Percentiles rank a stretch among this genome's conserved stretches.
phyloP scores from a whole-genome alignment of 1,284 basidiomycete species.

The Blastosporella zonata region DNA sequence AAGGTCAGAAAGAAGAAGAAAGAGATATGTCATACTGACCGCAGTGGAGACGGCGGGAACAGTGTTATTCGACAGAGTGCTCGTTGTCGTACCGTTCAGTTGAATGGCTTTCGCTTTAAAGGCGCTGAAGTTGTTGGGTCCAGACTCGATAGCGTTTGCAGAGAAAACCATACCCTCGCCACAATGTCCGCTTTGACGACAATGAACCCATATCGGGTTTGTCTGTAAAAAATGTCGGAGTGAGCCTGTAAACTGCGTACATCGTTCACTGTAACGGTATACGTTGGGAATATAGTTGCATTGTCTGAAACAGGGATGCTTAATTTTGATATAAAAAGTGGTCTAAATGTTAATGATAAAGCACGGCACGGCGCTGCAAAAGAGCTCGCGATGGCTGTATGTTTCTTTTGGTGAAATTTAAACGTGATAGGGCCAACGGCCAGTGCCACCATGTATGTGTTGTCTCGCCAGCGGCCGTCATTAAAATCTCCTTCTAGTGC shows the following conservation, averaged over 20 bases:
- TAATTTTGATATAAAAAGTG: slow-evolving; percentile 44
- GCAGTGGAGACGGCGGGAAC: too few relatives aligned
- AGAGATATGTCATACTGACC: too few relatives aligned
- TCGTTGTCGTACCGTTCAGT: too few relatives aligned
- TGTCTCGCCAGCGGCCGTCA: slow-evolving; percentile 16
- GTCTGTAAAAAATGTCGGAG: slow-evolving; percentile 27
- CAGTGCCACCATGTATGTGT: slow-evolving; percentile 37
- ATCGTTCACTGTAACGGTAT: slow-evolving; percentile 53
- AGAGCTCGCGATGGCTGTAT: slow-evolving; percentile 55
- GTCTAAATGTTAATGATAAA: slow-evolving; percentile 30
- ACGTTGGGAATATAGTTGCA: slow-evolving; percentile 47
- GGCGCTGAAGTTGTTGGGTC: slow-evolving; percentile 43
- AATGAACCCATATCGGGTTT: slow-evolving; percentile 50
- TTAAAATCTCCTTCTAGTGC: slow-evolving; percentile 14
- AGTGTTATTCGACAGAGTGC: too few relatives aligned
- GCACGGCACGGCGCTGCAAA: slow-evolving; percentile 52
- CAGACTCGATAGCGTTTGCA: slow-evolving; percentile 44
- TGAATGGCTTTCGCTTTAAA: too few relatives aligned
- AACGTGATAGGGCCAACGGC: slow-evolving; percentile 62
- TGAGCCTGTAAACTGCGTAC: slow-evolving; percentile 27
- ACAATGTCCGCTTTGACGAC: slow-evolving; percentile 42
- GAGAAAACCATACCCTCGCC: slow-evolving; percentile 46
- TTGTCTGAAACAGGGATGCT: slow-evolving; percentile 50
- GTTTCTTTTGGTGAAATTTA: slow-evolving; percentile 51
- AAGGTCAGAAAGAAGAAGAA: too few relatives aligned